Evolutionary conservation across 108 stramenopile species (phyloP).

Genomic region (Nitzschia palea): DNA sequence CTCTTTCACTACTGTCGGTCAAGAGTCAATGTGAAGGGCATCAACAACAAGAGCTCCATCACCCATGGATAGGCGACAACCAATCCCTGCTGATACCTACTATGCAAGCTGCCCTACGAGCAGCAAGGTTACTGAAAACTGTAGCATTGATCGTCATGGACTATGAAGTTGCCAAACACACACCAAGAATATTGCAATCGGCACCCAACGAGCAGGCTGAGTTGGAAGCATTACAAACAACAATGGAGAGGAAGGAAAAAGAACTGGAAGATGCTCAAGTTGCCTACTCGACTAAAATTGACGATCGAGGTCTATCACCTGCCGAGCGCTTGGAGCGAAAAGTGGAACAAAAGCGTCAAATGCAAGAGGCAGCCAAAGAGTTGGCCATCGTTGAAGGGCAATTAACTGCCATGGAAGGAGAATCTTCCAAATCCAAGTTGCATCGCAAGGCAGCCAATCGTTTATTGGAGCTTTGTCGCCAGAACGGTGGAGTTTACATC

Average conservation of each 20-base stretch:
- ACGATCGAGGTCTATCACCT: slow-evolving; percentile 5
- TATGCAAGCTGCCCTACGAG: slow-evolving; percentile 62
- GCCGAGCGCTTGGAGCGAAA: slow-evolving; percentile 23
- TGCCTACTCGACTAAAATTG: slow-evolving; percentile 38
- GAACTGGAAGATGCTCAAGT: slow-evolving; percentile 65
- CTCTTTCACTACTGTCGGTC: too few relatives aligned
- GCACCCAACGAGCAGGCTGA: slow-evolving; percentile 26
- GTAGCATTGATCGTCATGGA: slow-evolving; percentile 57
- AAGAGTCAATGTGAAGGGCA: background rate
- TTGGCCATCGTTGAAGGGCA: slow-evolving; percentile 55
- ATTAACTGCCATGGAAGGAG: slow-evolving; percentile 12
- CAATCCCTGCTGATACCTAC: slow-evolving; percentile 51
- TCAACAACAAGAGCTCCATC: slow-evolving; percentile 5
- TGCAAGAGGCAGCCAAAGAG: slow-evolving; percentile 56
- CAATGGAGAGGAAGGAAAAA: slow-evolving; percentile 28
- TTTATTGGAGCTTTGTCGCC: slow-evolving; percentile 75
- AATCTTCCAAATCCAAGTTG: slow-evolving; percentile 23
- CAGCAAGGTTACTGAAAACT: slow-evolving; percentile 50
- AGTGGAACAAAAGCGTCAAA: slow-evolving; percentile 47
- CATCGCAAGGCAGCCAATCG: slow-evolving; percentile 68
- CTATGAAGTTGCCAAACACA: slow-evolving; percentile 52
- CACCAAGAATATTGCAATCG: background rate
- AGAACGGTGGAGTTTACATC: slow-evolving; percentile 86
- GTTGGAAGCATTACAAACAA: slow-evolving; percentile 39
- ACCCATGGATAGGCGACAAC: background rate